These are phyloP conservation scores for Cutaneotrichosporon arboriforme DNA, from an alignment of 1,284 basidiomycete species.

Conservation along the genomic window DNA sequence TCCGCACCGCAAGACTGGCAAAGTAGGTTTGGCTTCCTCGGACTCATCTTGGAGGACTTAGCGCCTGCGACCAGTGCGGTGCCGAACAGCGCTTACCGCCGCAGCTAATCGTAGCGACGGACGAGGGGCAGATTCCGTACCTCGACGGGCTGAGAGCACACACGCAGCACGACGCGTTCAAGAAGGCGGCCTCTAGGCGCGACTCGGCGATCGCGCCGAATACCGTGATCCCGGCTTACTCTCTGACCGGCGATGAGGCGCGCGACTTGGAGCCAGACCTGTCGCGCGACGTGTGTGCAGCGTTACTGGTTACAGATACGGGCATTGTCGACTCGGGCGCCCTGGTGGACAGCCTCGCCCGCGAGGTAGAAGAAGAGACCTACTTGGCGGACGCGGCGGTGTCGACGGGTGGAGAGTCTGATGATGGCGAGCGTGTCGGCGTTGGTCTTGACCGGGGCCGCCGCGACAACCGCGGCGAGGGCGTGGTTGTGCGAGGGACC, in stretches of 20 bases:
- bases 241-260: conserved; percentile 69
- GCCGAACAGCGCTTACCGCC: conserved; percentile 3
- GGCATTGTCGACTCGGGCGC: conserved; percentile 87
- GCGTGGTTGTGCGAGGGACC: conserved; percentile 75
- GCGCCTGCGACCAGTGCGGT: no score
- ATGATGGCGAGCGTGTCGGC: conserved; percentile 1
- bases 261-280: conserved; percentile 76
- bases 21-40: no score
- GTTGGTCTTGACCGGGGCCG: conserved; percentile 46
- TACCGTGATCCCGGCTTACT: conserved; percentile 58
- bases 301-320: conserved; percentile 77
- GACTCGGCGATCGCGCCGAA: conserved; percentile 7
- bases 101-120: conserved; percentile 67
- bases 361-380: conserved; percentile 57
- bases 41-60: no score
- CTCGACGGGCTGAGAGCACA: conserved; percentile 65
- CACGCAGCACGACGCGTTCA: conserved; percentile 49
- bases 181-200: not conserved
- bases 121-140: conserved; percentile 61
- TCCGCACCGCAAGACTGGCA: conserved; percentile 70
- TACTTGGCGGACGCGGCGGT: conserved; percentile 16
- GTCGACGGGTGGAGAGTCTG: no score
- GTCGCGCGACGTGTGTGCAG: conserved; percentile 62
- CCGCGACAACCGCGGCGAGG: conserved; percentile 43
- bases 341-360: conserved; percentile 71